Conservation (phyloP, 73 alveolate species). For the Paraurostyla sp. region DNA sequence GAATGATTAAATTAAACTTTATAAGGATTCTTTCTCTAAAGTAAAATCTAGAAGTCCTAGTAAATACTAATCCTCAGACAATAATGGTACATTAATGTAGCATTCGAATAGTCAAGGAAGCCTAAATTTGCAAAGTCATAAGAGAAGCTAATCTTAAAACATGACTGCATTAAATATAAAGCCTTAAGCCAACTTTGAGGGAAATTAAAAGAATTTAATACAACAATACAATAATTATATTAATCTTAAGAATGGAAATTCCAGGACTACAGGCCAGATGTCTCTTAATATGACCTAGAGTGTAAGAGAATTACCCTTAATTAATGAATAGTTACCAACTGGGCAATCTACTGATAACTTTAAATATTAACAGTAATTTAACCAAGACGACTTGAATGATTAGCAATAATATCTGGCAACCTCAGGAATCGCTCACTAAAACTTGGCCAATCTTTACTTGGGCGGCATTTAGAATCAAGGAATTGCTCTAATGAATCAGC, state of each 20-base stretch:
- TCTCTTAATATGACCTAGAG: slow-evolving; percentile 26
- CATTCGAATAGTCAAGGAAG: neutral
- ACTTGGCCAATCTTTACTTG: neutral
- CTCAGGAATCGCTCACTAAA: neutral
- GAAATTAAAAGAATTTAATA: slow-evolving; percentile 23
- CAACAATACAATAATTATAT: slow-evolving; percentile 41
- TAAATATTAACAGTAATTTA: neutral
- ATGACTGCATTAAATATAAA: slow-evolving; percentile 26
- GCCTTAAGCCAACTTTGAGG: neutral
- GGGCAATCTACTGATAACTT: slow-evolving; percentile 27
- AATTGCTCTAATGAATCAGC: neutral
- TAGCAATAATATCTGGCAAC: neutral
- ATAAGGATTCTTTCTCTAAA: slow-evolving; percentile 36
- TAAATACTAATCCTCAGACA: neutral
- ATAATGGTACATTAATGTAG: neutral
- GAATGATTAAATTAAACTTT: slow-evolving; percentile 29
- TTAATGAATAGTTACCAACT: neutral
- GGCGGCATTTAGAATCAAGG: neutral
- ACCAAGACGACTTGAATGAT: neutral
- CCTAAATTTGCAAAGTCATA: neutral
- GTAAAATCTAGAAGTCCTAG: slow-evolving; percentile 40
- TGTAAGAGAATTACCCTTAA: neutral
- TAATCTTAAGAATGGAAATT: slow-evolving; percentile 16
- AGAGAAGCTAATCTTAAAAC: slow-evolving; percentile 36
- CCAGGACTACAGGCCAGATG: slow-evolving; percentile 22